phyloP scores from a whole-genome alignment of 805 yeast species.

The Cyberlindnera veronae region DNA sequence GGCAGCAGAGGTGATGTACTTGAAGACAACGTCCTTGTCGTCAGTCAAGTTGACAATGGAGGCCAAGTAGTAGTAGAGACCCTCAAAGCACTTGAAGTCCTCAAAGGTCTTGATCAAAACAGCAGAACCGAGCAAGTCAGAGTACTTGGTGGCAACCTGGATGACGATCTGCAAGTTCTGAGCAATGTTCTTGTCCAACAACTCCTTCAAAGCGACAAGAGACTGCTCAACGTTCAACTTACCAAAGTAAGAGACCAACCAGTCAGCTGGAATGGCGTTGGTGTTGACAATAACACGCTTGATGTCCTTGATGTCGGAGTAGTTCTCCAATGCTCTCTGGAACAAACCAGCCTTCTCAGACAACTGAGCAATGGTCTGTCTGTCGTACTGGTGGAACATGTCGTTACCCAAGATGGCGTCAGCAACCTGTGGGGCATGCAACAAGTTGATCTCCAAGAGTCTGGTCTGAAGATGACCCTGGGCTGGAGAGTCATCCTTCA shows the following conservation, averaged over 20 bases:
- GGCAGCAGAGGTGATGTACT: constrained; percentile 93
- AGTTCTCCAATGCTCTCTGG: constrained; percentile 95
- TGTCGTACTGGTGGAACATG: constrained; percentile 94
- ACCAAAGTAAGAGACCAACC: constrained; percentile 92
- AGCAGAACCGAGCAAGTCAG: constrained; percentile 86
- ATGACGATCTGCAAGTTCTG: constrained; percentile 90
- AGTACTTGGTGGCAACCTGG: constrained; percentile 95
- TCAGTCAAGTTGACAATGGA: constrained; percentile 91
- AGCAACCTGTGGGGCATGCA: constrained; percentile 99
- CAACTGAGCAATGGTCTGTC: constrained; percentile 85
- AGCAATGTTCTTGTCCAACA: constrained; percentile 73
- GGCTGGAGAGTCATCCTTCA: constrained; percentile 88
- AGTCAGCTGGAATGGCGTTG: constrained; percentile 78
- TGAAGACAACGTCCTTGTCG: constrained; percentile 92
- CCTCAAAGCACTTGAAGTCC: constrained; percentile 88
- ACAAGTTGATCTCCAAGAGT: constrained; percentile 83
- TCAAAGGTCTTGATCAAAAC: constrained; percentile 88
- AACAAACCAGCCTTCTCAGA: constrained; percentile 95
- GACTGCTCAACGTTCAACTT: constrained; percentile 93
- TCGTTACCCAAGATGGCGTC: constrained; percentile 96
- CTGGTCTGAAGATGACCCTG: constrained; percentile 96
- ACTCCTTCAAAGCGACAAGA: constrained; percentile 78
- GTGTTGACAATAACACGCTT: constrained; percentile 93
- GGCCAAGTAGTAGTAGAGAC: constrained; percentile 89
- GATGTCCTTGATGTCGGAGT: constrained; percentile 90